A percentile compares a stretch with the other conserved stretches of the same genome.
Evolutionary conservation across 768 basidiomycete species (phyloP).

Genomic region (Filobasidium wieringae): DNA sequence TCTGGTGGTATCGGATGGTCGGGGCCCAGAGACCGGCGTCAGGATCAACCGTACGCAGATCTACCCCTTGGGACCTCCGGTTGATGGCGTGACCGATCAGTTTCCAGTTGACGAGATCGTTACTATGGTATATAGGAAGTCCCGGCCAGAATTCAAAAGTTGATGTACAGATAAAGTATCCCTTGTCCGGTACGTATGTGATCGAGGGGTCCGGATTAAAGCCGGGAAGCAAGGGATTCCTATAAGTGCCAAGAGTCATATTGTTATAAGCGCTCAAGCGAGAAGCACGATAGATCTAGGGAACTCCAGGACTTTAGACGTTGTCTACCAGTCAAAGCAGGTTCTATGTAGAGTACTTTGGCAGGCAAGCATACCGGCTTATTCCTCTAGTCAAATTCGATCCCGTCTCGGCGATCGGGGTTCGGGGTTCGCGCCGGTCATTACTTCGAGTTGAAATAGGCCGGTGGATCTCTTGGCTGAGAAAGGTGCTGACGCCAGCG

Average conservation of each 20-base stretch:
- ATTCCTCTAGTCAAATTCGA: too few relatives aligned
- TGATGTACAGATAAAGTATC: constrained; percentile 24
- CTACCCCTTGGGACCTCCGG: constrained; percentile 2
- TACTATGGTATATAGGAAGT: constrained; percentile 23
- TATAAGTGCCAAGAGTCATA: neutral
- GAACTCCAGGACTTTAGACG: too few relatives aligned
- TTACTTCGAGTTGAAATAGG: too few relatives aligned
- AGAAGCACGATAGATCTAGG: too few relatives aligned
- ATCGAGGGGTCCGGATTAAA: constrained; percentile 31
- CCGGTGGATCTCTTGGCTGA: too few relatives aligned
- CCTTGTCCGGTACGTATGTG: constrained; percentile 9
- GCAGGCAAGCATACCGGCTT: too few relatives aligned
- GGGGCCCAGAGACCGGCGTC: constrained; percentile 21
- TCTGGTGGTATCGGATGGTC: constrained; percentile 19
- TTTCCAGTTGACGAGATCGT: constrained; percentile 23
- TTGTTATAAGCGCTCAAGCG: too few relatives aligned
- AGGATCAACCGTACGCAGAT: constrained; percentile 14
- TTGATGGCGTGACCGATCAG: constrained; percentile 18
- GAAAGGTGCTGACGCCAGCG: too few relatives aligned
- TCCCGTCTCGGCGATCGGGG: too few relatives aligned
- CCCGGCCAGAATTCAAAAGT: constrained; percentile 31
- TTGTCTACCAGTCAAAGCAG: too few relatives aligned
- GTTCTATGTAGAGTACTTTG: too few relatives aligned
- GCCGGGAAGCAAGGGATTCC: constrained; percentile 26
- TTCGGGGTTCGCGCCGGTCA: too few relatives aligned